Conservation (phyloP, 108 stramenopile genomes). For the Nitzschia sp. region DNA sequence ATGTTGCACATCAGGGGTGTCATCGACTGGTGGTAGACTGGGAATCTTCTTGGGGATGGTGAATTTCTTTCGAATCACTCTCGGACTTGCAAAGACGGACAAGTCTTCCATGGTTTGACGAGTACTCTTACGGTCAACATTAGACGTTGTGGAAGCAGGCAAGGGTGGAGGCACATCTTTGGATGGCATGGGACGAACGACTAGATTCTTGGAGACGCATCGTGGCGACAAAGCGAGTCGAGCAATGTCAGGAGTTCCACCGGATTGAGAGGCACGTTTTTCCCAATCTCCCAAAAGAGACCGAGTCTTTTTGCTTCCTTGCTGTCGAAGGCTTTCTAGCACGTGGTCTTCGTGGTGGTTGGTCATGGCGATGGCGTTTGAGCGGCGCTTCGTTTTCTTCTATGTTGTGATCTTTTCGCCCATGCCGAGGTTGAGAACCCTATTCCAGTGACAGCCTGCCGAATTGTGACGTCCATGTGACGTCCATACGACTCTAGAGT, state of each 20-base stretch:
- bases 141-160: background rate
- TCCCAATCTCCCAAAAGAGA: slow-evolving; percentile 8
- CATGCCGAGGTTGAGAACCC: no score
- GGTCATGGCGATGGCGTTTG: no score
- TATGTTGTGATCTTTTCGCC: no score
- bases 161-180: background rate
- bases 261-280: slow-evolving; percentile 1
- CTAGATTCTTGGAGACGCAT: background rate
- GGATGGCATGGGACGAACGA: background rate
- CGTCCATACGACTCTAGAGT: slow-evolving; percentile 43
- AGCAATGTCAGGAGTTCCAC: slow-evolving; percentile 8
- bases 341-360: no score
- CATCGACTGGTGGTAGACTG: no score
- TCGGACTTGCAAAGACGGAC: slow-evolving; percentile 19
- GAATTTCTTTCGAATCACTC: slow-evolving; percentile 15
- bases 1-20: background rate
- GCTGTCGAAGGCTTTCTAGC: no score
- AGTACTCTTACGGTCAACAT: slow-evolving; percentile 5
- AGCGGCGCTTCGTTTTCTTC: no score
- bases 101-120: slow-evolving; percentile 23
- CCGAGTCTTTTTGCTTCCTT: no score
- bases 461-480: slow-evolving; percentile 59
- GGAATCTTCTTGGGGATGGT: background rate
- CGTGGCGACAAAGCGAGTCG: slow-evolving; percentile 5
- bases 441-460: slow-evolving; percentile 31